Conservation (phyloP, 73 alveolate genomes). For the Paramecium biaurelia region DNA sequence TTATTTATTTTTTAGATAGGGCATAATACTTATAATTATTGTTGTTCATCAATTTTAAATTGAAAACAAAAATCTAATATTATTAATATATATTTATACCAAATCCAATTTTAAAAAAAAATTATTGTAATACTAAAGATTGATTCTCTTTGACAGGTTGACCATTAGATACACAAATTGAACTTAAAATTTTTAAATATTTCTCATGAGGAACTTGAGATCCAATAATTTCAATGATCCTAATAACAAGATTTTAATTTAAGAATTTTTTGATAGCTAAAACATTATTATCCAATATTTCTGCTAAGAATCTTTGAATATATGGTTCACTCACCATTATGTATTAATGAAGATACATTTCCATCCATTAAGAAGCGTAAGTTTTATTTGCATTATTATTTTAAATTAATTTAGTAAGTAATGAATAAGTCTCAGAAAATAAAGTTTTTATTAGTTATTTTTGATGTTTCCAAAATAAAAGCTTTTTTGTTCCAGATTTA, state of each 20-base stretch:
- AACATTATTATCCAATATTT: background rate
- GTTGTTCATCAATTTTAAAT: background rate
- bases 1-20: background rate
- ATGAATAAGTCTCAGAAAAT: background rate
- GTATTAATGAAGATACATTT: background rate
- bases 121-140: background rate
- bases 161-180: background rate
- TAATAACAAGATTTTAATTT: background rate
- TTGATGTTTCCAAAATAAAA: background rate
- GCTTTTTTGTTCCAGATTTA: background rate
- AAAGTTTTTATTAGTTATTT: background rate
- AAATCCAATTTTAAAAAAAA: background rate
- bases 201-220: background rate
- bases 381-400: background rate
- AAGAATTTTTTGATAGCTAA: background rate
- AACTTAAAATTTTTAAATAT: background rate
- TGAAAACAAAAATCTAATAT: background rate
- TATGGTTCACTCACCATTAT: background rate
- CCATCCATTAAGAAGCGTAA: slow-evolving; percentile 12
- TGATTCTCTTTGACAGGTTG: background rate
- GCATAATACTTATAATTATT: background rate
- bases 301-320: background rate
- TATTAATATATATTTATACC: background rate
- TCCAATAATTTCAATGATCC: background rate
- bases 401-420: background rate